phyloP scores from a whole-genome alignment of 2,329 filamentous ascomycete species.

The Lachnellula occidentalis region DNA sequence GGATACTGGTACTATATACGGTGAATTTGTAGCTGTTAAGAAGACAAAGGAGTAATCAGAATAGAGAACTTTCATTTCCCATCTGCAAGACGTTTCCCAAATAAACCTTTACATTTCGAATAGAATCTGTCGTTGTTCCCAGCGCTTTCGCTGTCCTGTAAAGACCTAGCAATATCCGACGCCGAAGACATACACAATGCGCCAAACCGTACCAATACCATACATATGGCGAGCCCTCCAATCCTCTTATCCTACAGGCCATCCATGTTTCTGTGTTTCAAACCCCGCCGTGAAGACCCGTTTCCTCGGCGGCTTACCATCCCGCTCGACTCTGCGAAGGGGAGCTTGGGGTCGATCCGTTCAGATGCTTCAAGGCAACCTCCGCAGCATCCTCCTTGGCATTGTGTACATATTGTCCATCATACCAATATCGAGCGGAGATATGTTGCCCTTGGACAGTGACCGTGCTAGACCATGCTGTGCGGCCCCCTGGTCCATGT shows the following conservation, averaged over 20 bases:
- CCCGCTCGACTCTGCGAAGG: conserved; percentile 35
- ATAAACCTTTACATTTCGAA: background rate
- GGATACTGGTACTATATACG: background rate
- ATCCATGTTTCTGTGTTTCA: conserved; percentile 12
- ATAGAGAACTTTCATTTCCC: conserved; percentile 15
- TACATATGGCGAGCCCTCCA: conserved; percentile 21
- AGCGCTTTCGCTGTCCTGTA: conserved; percentile 25
- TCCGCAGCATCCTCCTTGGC: conserved; percentile 90
- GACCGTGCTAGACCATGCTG: conserved; percentile 82
- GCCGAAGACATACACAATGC: conserved; percentile 26
- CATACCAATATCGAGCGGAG: conserved; percentile 83
- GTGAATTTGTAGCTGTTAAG: background rate
- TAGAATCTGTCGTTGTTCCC: conserved; percentile 17
- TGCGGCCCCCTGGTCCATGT: conserved; percentile 64
- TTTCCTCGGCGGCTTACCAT: conserved; percentile 30
- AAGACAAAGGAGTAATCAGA: conserved; percentile 5
- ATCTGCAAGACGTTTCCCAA: conserved; percentile 4
- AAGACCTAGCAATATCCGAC: conserved; percentile 27
- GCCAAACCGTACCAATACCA: conserved; percentile 27
- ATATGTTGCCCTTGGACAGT: conserved; percentile 61
- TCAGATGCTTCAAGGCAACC: conserved; percentile 59
- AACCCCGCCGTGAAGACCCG: conserved; percentile 1
- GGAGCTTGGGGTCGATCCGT: conserved; percentile 37
- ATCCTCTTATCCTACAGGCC: conserved; percentile 28
- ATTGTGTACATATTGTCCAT: conserved; percentile 81